Evolutionary conservation across 768 basidiomycete species (phyloP).

Genomic region (Suillus clintonianus): DNA sequence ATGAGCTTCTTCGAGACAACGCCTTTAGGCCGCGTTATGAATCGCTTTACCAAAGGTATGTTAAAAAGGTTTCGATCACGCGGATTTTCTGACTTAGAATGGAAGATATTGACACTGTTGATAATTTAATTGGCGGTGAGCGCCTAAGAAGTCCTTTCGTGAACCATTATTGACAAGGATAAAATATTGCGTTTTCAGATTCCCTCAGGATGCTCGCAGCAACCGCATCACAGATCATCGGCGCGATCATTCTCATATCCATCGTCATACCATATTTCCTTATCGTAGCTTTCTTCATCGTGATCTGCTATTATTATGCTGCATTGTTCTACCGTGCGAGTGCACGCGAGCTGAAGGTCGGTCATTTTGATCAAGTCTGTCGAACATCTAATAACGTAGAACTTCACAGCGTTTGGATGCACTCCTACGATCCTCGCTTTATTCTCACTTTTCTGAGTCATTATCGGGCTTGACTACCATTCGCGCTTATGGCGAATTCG

Average conservation of each 20-base stretch:
- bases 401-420: conserved; percentile 51
- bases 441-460: conserved; percentile 92
- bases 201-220: conserved; percentile 70
- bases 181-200: conserved; percentile 38
- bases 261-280: conserved; percentile 85
- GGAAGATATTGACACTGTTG: conserved; percentile 76
- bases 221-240: conserved; percentile 66
- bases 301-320: conserved; percentile 63
- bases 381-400: background rate
- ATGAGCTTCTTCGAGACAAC: conserved; percentile 92
- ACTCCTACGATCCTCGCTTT: conserved; percentile 81
- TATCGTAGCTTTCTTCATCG: conserved; percentile 64
- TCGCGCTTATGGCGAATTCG: conserved; percentile 79
- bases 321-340: conserved; percentile 85
- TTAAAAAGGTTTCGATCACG: background rate
- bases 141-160: conserved; percentile 17
- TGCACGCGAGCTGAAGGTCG: conserved; percentile 82
- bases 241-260: conserved; percentile 77
- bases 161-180: background rate
- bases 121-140: conserved; percentile 58
- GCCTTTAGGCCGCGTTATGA: conserved; percentile 87
- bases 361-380: conserved; percentile 8
- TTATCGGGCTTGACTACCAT: conserved; percentile 86
- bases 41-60: conserved; percentile 81
- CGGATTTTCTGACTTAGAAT: background rate